A percentile compares a stretch with the other conserved stretches of the same genome.
Evolutionary conservation across 148 eudicot genomes (phyloP).

Genomic region (Tetragonia tetragonoides): DNA sequence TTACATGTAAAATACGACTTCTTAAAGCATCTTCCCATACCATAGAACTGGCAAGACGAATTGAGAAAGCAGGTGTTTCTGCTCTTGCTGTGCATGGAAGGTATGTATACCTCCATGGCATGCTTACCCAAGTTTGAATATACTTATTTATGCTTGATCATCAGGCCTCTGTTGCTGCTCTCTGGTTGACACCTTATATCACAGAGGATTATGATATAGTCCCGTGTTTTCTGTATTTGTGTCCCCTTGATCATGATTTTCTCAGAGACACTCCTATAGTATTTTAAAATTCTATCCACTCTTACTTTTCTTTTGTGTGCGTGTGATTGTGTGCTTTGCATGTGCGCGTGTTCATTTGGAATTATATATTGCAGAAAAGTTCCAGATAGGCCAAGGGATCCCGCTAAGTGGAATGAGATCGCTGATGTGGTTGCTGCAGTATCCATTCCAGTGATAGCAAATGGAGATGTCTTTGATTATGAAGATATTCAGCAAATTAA

Average conservation of each 20-base stretch:
- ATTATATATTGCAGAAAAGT: slow-evolving; percentile 53
- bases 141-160: neutral
- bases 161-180: neutral
- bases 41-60: slow-evolving; percentile 73
- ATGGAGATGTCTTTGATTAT: slow-evolving; percentile 86
- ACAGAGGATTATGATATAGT: neutral
- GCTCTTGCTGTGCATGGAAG: slow-evolving; percentile 95
- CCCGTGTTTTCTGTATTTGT: neutral
- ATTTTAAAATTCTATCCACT: neutral
- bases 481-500: slow-evolving; percentile 69
- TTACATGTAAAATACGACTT: slow-evolving; percentile 85
- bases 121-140: neutral
- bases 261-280: neutral
- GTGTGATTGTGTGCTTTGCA: too few species aligned
- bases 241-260: slow-evolving; percentile 5
- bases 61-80: slow-evolving; percentile 86
- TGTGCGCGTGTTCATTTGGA: slow-evolving; percentile 8
- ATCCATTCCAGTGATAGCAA: slow-evolving; percentile 87
- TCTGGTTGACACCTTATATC: neutral
- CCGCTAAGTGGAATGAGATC: slow-evolving; percentile 90
- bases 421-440: slow-evolving; percentile 81
- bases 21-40: slow-evolving; percentile 57
- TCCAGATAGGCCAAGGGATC: slow-evolving; percentile 88
- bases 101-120: slow-evolving; percentile 28
- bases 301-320: neutral